phyloP scores from a whole-genome alignment of 2,329 filamentous ascomycete genomes.

The Hypomyces rosellus region DNA sequence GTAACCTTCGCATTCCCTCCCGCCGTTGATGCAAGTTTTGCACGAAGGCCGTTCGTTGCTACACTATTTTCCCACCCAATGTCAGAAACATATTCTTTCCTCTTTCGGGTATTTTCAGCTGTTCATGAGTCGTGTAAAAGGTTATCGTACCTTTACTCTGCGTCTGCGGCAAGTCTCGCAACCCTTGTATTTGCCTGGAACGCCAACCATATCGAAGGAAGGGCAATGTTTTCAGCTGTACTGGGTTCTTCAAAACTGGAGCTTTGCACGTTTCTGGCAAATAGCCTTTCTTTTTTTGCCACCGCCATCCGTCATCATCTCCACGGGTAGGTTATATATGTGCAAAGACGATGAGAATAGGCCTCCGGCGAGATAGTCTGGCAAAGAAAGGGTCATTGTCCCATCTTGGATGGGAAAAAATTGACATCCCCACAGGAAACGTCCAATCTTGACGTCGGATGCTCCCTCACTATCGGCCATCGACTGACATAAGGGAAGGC shows the following conservation, averaged over 20 bases:
- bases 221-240: neutral
- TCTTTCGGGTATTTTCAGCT: neutral
- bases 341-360: constrained; percentile 7
- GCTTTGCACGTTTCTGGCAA: neutral
- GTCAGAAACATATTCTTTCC: neutral
- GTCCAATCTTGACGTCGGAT: constrained; percentile 7
- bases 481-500: constrained; percentile 3
- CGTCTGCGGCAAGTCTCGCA: constrained; percentile 56
- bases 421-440: constrained; percentile 7
- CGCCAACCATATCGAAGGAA: constrained; percentile 48
- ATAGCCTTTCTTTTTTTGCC: constrained; percentile 8
- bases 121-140: neutral
- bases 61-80: constrained; percentile 38
- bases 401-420: constrained; percentile 2
- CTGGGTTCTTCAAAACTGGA: no score
- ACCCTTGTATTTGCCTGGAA: constrained; percentile 58
- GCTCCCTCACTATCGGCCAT: neutral
- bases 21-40: constrained; percentile 52
- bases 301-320: constrained; percentile 10
- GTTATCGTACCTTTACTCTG: constrained; percentile 48
- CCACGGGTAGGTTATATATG: constrained; percentile 9
- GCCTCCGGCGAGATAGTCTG: constrained; percentile 2
- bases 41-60: constrained; percentile 56
- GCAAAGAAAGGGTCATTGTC: constrained; percentile 2
- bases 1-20: constrained; percentile 55